Conservation (phyloP, 2,329 filamentous ascomycete species). For the Coniochaeta sp. region DNA sequence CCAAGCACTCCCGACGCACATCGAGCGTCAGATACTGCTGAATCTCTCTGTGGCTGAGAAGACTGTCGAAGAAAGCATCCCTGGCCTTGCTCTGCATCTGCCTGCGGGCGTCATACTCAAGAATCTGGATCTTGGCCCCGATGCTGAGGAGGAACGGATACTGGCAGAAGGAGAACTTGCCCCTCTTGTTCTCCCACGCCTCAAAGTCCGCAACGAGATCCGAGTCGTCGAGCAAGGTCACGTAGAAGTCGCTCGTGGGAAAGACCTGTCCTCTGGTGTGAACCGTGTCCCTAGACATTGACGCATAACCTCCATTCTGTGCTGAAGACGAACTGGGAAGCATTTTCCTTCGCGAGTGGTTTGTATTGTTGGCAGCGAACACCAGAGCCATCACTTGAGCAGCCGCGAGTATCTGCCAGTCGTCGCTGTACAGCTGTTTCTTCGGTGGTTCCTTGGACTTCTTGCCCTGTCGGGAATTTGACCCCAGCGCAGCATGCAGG, state of each 20-base stretch:
- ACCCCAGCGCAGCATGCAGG: constrained; percentile 69
- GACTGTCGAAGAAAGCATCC: constrained; percentile 86
- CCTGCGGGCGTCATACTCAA: constrained; percentile 79
- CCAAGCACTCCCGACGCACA: constrained; percentile 76
- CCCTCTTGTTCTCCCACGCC: constrained; percentile 69
- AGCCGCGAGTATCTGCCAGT: constrained; percentile 84
- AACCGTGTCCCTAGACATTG: constrained; percentile 33
- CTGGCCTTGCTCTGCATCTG: constrained; percentile 87
- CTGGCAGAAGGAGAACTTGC: constrained; percentile 82
- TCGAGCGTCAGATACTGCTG: constrained; percentile 73
- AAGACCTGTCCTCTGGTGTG: constrained; percentile 58
- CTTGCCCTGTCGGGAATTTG: constrained; percentile 40
- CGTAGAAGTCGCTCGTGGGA: constrained; percentile 81
- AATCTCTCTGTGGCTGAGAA: constrained; percentile 65
- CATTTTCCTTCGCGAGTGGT: constrained; percentile 24
- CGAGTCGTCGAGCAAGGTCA: constrained; percentile 76
- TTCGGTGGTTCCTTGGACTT: constrained; percentile 49
- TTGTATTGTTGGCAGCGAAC: constrained; percentile 70
- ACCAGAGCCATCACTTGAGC: constrained; percentile 73
- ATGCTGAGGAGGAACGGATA: constrained; percentile 90
- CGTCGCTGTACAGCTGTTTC: constrained; percentile 63
- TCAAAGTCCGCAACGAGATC: constrained; percentile 84
- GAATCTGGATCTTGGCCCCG: constrained; percentile 83
- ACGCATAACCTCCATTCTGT: constrained; percentile 21
- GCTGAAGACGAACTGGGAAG: not conserved